Evolutionary conservation across 2,329 filamentous ascomycete species (phyloP).

Genomic region (Neospermospora avenae): DNA sequence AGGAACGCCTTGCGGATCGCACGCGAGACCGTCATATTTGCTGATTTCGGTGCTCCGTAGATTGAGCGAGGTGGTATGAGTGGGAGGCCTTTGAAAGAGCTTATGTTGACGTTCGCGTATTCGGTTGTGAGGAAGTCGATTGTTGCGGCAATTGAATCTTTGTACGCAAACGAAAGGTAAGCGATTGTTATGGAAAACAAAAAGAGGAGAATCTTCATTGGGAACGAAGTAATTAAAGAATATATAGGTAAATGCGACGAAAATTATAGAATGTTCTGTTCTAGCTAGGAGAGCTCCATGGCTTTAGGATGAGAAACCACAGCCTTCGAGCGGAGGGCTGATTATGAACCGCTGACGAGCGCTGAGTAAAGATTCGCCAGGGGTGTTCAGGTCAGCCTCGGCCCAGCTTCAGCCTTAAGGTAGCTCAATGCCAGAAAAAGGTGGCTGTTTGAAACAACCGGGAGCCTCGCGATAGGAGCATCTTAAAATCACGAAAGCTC

Average conservation of each 20-base stretch:
- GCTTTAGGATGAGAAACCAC: constrained; percentile 3
- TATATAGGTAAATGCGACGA: constrained; percentile 23
- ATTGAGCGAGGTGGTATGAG: constrained; percentile 21
- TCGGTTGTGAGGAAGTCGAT: constrained; percentile 20
- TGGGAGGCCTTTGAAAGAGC: constrained; percentile 18
- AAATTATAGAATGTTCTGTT: constrained; percentile 24
- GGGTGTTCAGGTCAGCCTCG: constrained; percentile 2
- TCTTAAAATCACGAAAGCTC: no score
- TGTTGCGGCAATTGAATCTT: constrained; percentile 23
- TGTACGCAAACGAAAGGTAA: constrained; percentile 29
- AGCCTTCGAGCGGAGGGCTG: constrained; percentile 14
- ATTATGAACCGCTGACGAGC: constrained; percentile 17
- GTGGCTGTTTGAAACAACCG: no score
- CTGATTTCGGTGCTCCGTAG: constrained; percentile 21
- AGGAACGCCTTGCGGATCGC: constrained; percentile 80
- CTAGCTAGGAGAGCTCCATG: neutral
- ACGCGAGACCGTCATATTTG: constrained; percentile 65
- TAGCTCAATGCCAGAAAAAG: no score
- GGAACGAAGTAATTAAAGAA: constrained; percentile 14
- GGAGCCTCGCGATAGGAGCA: no score
- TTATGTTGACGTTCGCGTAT: constrained; percentile 18
- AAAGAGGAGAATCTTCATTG: constrained; percentile 31
- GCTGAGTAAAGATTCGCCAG: constrained; percentile 20
- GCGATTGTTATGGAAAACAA: constrained; percentile 29
- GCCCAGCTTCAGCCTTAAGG: neutral